Evolutionary conservation across 768 basidiomycete genomes (phyloP).

Genomic region (Omphalotus guepiniiformis): DNA sequence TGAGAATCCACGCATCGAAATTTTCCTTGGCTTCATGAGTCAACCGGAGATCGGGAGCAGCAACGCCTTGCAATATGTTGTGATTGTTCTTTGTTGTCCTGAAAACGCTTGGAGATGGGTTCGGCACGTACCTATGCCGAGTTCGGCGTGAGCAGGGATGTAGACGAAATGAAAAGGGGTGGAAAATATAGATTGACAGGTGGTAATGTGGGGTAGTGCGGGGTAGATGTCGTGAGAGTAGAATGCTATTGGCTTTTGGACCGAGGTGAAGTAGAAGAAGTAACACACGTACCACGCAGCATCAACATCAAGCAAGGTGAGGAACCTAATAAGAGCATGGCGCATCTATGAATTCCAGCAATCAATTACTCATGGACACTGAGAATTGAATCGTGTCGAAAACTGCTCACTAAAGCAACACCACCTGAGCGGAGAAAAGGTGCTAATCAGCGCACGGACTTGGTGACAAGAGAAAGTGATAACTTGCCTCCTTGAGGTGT

Average conservation of each 20-base stretch:
- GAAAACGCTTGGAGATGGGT: constrained; percentile 86
- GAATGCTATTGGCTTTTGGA: neutral
- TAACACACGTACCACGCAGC: constrained; percentile 68
- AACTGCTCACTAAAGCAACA: constrained; percentile 75
- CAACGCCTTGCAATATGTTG: constrained; percentile 93
- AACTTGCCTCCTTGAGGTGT: constrained; percentile 87
- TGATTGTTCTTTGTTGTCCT: constrained; percentile 94
- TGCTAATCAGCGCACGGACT: too few relatives aligned
- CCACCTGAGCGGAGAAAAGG: constrained; percentile 57
- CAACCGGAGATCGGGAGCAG: constrained; percentile 71
- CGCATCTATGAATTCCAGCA: constrained; percentile 64
- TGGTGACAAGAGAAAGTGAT: constrained; percentile 4
- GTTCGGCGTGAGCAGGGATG: constrained; percentile 5
- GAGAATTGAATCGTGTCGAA: neutral
- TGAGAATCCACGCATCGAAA: constrained; percentile 85
- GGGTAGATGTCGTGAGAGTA: neutral
- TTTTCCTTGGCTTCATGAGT: constrained; percentile 73
- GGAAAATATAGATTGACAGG: constrained; percentile 1
- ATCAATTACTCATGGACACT: neutral
- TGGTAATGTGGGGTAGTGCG: neutral
- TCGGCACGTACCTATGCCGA: constrained; percentile 71
- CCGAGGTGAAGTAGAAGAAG: constrained; percentile 13
- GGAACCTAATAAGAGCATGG: constrained; percentile 87
- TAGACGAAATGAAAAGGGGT: constrained; percentile 2
- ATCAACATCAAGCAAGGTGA: constrained; percentile 75